Base-by-base conservation (phyloP, 208 protist genomes). In the Wallacemonas rigidus region DNA sequence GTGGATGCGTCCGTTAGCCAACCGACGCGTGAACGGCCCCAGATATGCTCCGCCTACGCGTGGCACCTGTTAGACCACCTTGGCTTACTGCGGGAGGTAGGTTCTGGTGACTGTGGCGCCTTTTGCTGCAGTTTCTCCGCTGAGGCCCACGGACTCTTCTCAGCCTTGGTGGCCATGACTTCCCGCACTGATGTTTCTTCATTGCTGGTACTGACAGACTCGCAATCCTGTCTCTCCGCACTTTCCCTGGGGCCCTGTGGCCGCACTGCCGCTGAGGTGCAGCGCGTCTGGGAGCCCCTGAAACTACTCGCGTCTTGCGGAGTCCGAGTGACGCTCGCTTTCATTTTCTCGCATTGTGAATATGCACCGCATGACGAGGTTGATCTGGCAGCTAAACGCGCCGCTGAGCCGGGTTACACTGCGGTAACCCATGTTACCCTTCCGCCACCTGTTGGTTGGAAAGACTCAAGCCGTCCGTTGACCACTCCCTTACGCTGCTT, bases 281-380 rank as follows among this genome's bases (percentile, higher is more conserved):
- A 53, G 48, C 48, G 48, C 48, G 14, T 53, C 48, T 53, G 48
- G 48, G 48, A 53, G 48, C 48, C 48, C 14, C 9, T 53, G 48
- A 53, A 53, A 14, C 8, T 14, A 14, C 14, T 53, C 8, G 48
- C 48, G 48, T 53, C 48, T n/a, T 14, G 48, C 48, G 48, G 48
- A 14, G 48, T 53, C 14, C 48, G 48, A 14, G 8, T 53, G 48
- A 53, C 48, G 48, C 48, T 53, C 14, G 48, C 14, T 8, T 53
- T 53, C 14, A 53, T 53, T 53, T 53, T 53, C 14, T 53, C 48
- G 48, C 48, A 53, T 53, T 14, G 9, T 88, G 72, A 88, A n/a
- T n/a, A n/a, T n/a, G n/a, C n/a, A n/a, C n/a, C n/a, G n/a, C n/a
- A n/a, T n/a, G n/a, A n/a, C n/a, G n/a, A n/a, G n/a, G n/a, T n/a